Evolutionary conservation across 306 rosid genomes (phyloP).

Genomic region (Coriaria nepalensis): DNA sequence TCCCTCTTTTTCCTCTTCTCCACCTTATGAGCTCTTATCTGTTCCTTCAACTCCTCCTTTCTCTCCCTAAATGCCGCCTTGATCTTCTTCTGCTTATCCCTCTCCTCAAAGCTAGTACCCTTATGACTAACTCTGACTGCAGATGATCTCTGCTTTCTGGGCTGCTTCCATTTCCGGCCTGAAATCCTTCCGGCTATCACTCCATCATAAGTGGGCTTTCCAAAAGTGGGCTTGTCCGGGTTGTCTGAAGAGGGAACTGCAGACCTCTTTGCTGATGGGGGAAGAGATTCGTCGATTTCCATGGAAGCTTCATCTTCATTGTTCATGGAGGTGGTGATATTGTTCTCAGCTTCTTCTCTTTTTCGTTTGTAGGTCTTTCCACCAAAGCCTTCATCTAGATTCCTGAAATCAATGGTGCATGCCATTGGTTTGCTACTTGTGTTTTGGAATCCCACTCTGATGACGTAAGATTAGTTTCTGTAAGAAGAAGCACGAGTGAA

Average conservation of each 20-base stretch:
- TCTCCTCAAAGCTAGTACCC: constrained; percentile 57
- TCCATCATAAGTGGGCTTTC: constrained; percentile 66
- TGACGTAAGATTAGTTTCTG: too few relatives aligned
- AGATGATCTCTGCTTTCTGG: constrained; percentile 44
- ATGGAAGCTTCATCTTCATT: constrained; percentile 19
- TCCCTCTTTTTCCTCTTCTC: constrained; percentile 79
- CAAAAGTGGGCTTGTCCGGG: constrained; percentile 61
- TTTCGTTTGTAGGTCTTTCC: constrained; percentile 89
- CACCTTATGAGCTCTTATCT: constrained; percentile 56
- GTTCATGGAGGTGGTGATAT: not conserved
- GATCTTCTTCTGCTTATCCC: constrained; percentile 52
- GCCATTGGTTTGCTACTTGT: constrained; percentile 32
- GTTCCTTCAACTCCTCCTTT: constrained; percentile 64
- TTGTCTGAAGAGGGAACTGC: constrained; percentile 55
- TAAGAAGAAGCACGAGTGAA: too few relatives aligned
- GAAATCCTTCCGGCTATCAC: constrained; percentile 75
- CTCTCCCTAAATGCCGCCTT: constrained; percentile 63
- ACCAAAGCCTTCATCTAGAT: constrained; percentile 85
- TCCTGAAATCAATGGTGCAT: constrained; percentile 72
- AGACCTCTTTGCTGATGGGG: constrained; percentile 57
- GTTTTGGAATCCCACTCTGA: too few relatives aligned
- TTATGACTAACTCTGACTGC: constrained; percentile 45
- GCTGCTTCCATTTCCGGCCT: constrained; percentile 84
- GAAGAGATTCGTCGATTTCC: constrained; percentile 44
- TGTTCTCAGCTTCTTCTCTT: constrained; percentile 33